phyloP scores from a whole-genome alignment of 495 filamentous ascomycete species.

The Lineolata rhizophorae region DNA sequence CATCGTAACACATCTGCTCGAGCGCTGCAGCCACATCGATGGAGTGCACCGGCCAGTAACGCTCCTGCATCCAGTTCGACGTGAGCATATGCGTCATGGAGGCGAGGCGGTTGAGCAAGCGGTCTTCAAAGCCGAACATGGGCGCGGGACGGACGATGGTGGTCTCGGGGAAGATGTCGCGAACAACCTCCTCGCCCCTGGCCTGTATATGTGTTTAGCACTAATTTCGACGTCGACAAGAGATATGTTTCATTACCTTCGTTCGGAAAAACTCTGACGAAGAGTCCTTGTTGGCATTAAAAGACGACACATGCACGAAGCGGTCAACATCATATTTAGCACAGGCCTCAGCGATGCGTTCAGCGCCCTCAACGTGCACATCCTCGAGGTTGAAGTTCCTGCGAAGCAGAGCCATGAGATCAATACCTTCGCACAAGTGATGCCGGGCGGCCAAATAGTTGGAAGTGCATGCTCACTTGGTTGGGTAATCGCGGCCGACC shows the following conservation, averaged over 20 bases:
- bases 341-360: slow-evolving; percentile 84
- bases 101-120: slow-evolving; percentile 70
- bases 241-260: too few relatives aligned
- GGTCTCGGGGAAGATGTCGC: slow-evolving; percentile 88
- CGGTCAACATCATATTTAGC: slow-evolving; percentile 98
- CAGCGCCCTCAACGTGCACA: slow-evolving; percentile 84
- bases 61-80: slow-evolving; percentile 79
- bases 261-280: slow-evolving; percentile 71
- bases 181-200: slow-evolving; percentile 60
- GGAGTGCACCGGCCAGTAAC: slow-evolving; percentile 65
- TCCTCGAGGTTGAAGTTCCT: slow-evolving; percentile 89
- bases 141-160: slow-evolving; percentile 92
- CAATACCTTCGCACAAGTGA: neutral
- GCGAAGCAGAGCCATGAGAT: neutral
- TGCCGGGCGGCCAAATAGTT: neutral
- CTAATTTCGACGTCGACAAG: too few relatives aligned
- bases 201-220: slow-evolving; percentile 35
- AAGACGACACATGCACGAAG: slow-evolving; percentile 90
- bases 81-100: slow-evolving; percentile 59
- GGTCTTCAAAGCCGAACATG: slow-evolving; percentile 87
- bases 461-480: slow-evolving; percentile 42
- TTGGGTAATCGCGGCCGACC: slow-evolving; percentile 79
- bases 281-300: slow-evolving; percentile 67
- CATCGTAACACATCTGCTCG: slow-evolving; percentile 72
- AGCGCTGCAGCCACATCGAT: slow-evolving; percentile 78